Evolutionary conservation across 202 grass and related monocot species (phyloP).

Genomic region (Panicum virgatum): DNA sequence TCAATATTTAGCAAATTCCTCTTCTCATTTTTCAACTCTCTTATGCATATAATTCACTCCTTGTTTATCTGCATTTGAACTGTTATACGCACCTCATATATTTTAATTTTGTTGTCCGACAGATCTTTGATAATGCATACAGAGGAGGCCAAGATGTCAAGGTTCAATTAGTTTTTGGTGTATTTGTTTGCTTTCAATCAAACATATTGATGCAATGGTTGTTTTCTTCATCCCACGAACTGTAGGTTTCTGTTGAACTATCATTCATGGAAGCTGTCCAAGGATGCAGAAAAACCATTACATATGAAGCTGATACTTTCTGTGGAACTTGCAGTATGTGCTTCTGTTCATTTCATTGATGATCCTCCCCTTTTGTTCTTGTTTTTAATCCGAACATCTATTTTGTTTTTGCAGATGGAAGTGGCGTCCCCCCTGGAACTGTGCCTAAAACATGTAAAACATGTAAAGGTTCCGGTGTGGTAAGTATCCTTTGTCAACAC

Average conservation of each 20-base stretch:
- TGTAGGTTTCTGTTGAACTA: constrained; percentile 82
- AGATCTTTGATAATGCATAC: constrained; percentile 76
- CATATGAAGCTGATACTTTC: constrained; percentile 72
- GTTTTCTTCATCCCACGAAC: constrained; percentile 1
- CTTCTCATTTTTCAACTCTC: background rate
- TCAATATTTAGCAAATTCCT: constrained; percentile 20
- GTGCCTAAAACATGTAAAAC: constrained; percentile 94
- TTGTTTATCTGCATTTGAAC: constrained; percentile 14
- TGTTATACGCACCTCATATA: constrained; percentile 28
- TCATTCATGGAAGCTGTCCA: constrained; percentile 99
- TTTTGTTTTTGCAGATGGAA: constrained; percentile 73
- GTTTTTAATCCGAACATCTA: constrained; percentile 4
- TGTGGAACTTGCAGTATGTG: constrained; percentile 92
- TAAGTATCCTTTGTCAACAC: constrained; percentile 48
- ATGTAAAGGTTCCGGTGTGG: constrained; percentile 88
- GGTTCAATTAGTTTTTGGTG: constrained; percentile 48
- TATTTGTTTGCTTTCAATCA: background rate
- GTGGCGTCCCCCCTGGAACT: constrained; percentile 92
- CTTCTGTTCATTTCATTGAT: constrained; percentile 14
- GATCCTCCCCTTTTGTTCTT: background rate
- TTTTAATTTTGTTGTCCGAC: constrained; percentile 39
- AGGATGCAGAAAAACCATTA: constrained; percentile 89
- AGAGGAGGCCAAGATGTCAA: constrained; percentile 85
- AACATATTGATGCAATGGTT: constrained; percentile 30
- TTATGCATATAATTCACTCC: constrained; percentile 27